Percentiles rank a stretch among this genome's conserved stretches.
phyloP scores from a whole-genome alignment of 169 alveolate genomes.

The Besnoitia besnoiti region DNA sequence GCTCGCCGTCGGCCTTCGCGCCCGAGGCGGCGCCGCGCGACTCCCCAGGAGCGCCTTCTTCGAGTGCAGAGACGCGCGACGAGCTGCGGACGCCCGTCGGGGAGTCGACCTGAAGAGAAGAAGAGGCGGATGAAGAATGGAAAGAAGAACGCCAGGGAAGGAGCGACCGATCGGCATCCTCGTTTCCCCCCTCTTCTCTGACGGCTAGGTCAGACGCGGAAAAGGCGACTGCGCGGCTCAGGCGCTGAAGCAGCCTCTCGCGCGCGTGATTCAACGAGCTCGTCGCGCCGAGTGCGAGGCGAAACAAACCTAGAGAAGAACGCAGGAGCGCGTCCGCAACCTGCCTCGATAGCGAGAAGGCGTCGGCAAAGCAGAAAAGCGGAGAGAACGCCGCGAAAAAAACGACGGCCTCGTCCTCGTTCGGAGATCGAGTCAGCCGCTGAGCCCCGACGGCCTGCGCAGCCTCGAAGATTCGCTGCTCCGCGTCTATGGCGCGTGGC shows the following conservation, averaged over 20 bases:
- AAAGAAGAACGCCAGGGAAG: neutral
- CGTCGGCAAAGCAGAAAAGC: neutral
- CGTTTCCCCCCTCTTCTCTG: neutral
- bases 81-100: no score
- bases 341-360: neutral
- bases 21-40: no score
- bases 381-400: neutral
- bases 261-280: neutral
- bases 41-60: no score
- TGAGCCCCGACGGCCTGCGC: no score
- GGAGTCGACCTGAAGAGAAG: no score
- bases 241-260: neutral
- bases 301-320: neutral
- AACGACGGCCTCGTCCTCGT: neutral
- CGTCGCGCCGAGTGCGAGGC: neutral
- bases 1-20: neutral
- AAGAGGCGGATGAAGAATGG: no score
- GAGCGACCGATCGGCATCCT: neutral
- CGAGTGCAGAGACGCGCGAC: no score
- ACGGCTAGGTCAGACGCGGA: neutral
- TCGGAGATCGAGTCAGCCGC: no score
- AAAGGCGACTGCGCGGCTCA: neutral
- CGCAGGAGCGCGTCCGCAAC: conserved; percentile 5
- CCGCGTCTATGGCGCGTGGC: neutral
- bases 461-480: no score